A percentile compares a stretch with the other conserved stretches of the same genome.
Conservation (phyloP, 805 yeast species). For the Metschnikowia lachancei region DNA sequence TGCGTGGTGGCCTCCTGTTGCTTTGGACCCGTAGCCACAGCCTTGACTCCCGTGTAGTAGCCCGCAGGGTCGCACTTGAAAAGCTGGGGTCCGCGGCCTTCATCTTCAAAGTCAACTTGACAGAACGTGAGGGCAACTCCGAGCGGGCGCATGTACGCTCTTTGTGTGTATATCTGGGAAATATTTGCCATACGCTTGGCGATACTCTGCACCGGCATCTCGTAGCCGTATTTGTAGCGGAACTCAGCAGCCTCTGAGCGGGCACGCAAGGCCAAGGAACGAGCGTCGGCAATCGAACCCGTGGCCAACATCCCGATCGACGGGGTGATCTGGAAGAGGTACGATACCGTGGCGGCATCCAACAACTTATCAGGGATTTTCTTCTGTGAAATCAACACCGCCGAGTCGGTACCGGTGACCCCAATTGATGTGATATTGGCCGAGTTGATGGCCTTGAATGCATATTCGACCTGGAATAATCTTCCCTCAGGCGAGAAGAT, state of each 20-base stretch:
- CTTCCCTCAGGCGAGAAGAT: constrained; percentile 98
- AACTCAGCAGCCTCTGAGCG: constrained; percentile 95
- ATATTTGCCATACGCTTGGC: constrained; percentile 95
- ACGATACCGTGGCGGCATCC: constrained; percentile 83
- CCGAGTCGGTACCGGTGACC: constrained; percentile 78
- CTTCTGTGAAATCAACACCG: constrained; percentile 89
- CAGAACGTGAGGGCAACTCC: constrained; percentile 91
- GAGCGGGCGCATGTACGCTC: constrained; percentile 97
- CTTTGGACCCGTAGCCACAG: constrained; percentile 94
- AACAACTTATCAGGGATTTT: constrained; percentile 93
- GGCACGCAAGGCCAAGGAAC: constrained; percentile 86
- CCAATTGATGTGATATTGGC: constrained; percentile 89
- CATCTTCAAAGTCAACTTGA: constrained; percentile 67
- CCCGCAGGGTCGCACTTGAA: constrained; percentile 98
- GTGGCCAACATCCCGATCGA: constrained; percentile 87
- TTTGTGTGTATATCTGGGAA: constrained; percentile 93
- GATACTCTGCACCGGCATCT: constrained; percentile 90
- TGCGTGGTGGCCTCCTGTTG: constrained; percentile 92
- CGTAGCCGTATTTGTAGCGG: constrained; percentile 91
- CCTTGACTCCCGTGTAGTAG: constrained; percentile 84
- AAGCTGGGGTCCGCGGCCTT: constrained; percentile 83
- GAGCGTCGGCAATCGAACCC: constrained; percentile 94
- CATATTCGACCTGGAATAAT: constrained; percentile 95
- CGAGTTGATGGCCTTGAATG: constrained; percentile 93
- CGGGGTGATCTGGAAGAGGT: constrained; percentile 77